Base-by-base conservation (phyloP, 225 moss, liverwort and hornwort genomes). In the Polytrichum commune region DNA sequence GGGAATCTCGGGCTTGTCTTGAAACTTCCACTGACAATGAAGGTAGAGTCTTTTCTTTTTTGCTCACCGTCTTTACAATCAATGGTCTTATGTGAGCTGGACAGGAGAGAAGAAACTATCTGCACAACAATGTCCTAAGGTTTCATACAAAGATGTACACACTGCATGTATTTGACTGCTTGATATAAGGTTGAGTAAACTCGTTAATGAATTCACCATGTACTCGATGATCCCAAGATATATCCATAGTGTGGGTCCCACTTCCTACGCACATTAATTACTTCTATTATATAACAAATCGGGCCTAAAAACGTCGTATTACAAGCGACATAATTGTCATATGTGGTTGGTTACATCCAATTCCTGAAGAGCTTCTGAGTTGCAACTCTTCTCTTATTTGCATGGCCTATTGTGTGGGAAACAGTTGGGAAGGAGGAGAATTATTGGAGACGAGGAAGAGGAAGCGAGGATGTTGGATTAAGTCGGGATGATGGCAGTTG, bases 361-460 rank as follows among this genome's bases (percentile, higher is more conserved):
- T 58, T 24, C 4, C 24, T 58, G 6, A 6, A 24, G 22, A 23
- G 6, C 6, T 58, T 58, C 24, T 58, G 58, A 20, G 22, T 58
- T 20, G 58, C 58, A 58, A 46, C 46, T 46, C 46, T 32, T 8
- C 46, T 13, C 46, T 46, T 46, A 46, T 46, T 46, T 46, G 3
- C 46, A 46, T 46, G 46, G 13, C 46, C 46, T 46, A 13, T 46
- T 3, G 3, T 46, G 13, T 46, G 10, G 67, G 28, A 3, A 38
- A 38, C 74, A 88, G 85, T 80, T 53, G 88, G 79, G 18, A 83
- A 72, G 66, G 85, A 85, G 26, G 88, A 85, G 46, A 67, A 58
- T 54, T 70, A 68, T 55, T 80, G 89, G 86, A 82, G 81, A 55
- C 79, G 81, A 27, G 55, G 58, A 58, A 79, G 83, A 66, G 64